Evolutionary conservation across 306 rosid genomes (phyloP).

Genomic region (Vicia villosa): DNA sequence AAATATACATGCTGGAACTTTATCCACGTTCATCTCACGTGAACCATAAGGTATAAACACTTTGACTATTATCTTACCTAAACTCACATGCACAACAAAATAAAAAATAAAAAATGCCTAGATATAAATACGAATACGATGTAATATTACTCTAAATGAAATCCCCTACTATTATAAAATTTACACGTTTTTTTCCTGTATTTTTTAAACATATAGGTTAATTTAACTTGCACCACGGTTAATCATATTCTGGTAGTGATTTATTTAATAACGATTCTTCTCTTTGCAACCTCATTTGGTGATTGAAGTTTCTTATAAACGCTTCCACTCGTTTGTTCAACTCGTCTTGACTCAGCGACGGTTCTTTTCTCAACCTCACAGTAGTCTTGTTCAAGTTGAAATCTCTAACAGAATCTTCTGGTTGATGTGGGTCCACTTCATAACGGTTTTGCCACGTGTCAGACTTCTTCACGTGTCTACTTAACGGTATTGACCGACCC

Average conservation of each 20-base stretch:
- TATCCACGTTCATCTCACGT: constrained; percentile 22
- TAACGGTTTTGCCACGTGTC: constrained; percentile 63
- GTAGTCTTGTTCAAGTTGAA: background rate
- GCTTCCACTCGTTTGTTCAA: constrained; percentile 88
- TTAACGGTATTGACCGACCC: constrained; percentile 66
- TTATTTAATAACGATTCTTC: constrained; percentile 58
- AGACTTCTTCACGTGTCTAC: constrained; percentile 63
- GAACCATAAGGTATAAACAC: background rate
- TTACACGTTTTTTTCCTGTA: too few species aligned
- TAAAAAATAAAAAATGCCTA: background rate
- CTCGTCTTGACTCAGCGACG: constrained; percentile 87
- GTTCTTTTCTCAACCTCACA: constrained; percentile 59
- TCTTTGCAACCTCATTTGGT: constrained; percentile 82
- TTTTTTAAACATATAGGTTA: background rate
- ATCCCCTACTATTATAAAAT: background rate
- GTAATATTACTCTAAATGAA: background rate
- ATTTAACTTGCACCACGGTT: constrained; percentile 30
- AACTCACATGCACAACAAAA: constrained; percentile 8
- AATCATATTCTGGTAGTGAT: constrained; percentile 60
- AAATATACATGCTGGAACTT: background rate
- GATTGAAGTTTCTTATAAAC: constrained; percentile 71
- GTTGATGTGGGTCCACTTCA: constrained; percentile 23
- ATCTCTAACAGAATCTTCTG: constrained; percentile 16
- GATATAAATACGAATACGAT: background rate
- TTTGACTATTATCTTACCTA: background rate